These are phyloP conservation scores for Drechmeria coniospora DNA, from an alignment of 2,329 filamentous ascomycete species.

Conservation along the genomic window DNA sequence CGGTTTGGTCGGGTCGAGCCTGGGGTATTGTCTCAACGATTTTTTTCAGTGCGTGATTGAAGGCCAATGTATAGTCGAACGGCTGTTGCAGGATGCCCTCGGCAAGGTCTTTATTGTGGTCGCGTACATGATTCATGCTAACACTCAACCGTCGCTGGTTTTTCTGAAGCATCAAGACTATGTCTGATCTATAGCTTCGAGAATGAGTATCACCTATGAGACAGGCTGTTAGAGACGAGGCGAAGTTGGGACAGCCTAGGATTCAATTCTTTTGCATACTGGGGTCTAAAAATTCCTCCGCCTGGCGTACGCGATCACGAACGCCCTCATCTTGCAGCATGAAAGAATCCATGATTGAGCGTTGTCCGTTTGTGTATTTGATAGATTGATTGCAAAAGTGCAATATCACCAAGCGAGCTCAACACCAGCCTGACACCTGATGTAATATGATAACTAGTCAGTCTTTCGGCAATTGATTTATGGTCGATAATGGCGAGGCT, in stretches of 20 bases:
- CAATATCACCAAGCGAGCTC: no score
- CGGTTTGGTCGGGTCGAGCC: slow-evolving; percentile 58
- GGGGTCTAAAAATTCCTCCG: slow-evolving; percentile 88
- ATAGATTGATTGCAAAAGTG: no score
- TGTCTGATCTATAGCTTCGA: slow-evolving; percentile 75
- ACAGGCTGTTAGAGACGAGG: background rate
- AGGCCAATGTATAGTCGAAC: slow-evolving; percentile 78
- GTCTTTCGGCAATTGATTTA: no score
- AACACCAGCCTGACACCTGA: no score
- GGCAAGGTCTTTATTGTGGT: slow-evolving; percentile 73
- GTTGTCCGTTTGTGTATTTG: no score
- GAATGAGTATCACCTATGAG: slow-evolving; percentile 34
- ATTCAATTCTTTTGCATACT: slow-evolving; percentile 37
- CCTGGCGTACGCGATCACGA: slow-evolving; percentile 68
- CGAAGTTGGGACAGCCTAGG: background rate
- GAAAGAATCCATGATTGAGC: slow-evolving; percentile 53
- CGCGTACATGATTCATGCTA: slow-evolving; percentile 79
- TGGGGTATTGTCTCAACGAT: slow-evolving; percentile 69
- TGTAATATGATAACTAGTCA: background rate
- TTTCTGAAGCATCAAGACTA: slow-evolving; percentile 61
- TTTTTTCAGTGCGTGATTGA: slow-evolving; percentile 79
- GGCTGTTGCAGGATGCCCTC: slow-evolving; percentile 64
- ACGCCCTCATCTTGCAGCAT: slow-evolving; percentile 75
- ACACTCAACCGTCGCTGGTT: slow-evolving; percentile 51
- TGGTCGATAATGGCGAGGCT: no score